Percentiles rank a stretch among this genome's conserved stretches.
These are phyloP conservation scores for Excoecaria agallocha DNA, from an alignment of 345 rosid genomes.

Conservation along the genomic window DNA sequence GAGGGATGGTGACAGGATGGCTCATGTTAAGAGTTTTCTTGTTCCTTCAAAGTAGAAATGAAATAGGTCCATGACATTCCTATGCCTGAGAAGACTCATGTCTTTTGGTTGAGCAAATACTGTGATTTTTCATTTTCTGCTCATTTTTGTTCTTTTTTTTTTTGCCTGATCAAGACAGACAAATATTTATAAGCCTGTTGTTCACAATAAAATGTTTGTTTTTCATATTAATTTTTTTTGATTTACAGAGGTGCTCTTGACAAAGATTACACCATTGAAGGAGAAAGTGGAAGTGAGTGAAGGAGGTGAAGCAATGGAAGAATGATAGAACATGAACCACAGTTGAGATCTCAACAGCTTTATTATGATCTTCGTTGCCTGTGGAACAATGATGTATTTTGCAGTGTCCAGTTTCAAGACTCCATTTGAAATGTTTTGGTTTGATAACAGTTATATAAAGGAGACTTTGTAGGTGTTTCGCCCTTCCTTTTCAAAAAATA, in stretches of 20 bases:
- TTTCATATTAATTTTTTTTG: slow-evolving; percentile 11
- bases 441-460: background rate
- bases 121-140: too few species aligned
- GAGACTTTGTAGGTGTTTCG: background rate
- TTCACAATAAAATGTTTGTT: background rate
- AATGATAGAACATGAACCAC: slow-evolving; percentile 24
- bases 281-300: slow-evolving; percentile 51
- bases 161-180: too few species aligned
- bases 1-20: too few species aligned
- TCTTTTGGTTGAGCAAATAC: too few species aligned
- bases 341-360: background rate
- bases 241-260: slow-evolving; percentile 60
- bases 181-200: background rate
- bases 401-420: background rate
- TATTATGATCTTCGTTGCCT: background rate
- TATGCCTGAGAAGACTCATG: too few species aligned
- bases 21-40: background rate
- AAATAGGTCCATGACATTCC: too few species aligned
- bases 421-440: background rate
- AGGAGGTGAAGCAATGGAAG: slow-evolving; percentile 80
- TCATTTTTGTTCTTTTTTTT: too few species aligned
- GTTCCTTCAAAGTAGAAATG: too few species aligned
- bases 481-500: background rate
- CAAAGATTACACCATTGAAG: slow-evolving; percentile 61
- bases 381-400: background rate